Base-by-base conservation (phyloP, 352 stramenopile genomes). In the Pilasporangium apinafurcum region DNA sequence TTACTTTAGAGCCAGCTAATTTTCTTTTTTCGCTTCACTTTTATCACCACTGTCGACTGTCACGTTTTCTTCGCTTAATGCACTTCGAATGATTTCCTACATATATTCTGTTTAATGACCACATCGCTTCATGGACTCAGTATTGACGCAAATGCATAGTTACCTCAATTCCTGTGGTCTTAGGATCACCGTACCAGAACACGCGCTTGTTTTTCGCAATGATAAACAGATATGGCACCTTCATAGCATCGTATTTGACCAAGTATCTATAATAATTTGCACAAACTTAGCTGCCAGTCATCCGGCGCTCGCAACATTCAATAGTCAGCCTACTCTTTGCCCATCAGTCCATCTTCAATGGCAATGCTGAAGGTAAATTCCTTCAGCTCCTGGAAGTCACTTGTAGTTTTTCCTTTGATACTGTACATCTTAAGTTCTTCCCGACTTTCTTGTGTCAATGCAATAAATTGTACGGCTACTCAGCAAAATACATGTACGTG, bases 301-400 rank as follows among this genome's bases (percentile, higher is more conserved):
- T 5, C 1, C 21, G 20, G 16, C 31, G 20, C 8, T 13, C n/a
- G 29, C 2, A 17, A 10, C 13, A 28, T 14, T 37, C 6, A 1
- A 12, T 10, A 22, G 17, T 16, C 34, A 24, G 3, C 64, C 17
- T 44, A 87, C 69, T 70, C 55, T 57, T 86, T 86, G 67, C 62
- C 78, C 65, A 87, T 80, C 42, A 63, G 59, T 8, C 74, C 77
- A 25, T 75, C 66, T 50, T 90, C 77, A n/a, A 85, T 83, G 10
- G 56, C 77, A 32, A 90, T 68, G 6, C 44, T 61, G 40, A 87
- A 87, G 2, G 47, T 20, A 28, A 90, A 83, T 16, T 62, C 41
- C 31, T 63, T 53, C 22, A 90, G 44, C 25, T 65, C 46, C 29
- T 63, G 63, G 39, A 83, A 88, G 48, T 81, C 53, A 44, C 50